These are phyloP conservation scores for Termitomyces sp. DNA, from an alignment of 1,284 basidiomycete genomes.

Conservation along the genomic window DNA sequence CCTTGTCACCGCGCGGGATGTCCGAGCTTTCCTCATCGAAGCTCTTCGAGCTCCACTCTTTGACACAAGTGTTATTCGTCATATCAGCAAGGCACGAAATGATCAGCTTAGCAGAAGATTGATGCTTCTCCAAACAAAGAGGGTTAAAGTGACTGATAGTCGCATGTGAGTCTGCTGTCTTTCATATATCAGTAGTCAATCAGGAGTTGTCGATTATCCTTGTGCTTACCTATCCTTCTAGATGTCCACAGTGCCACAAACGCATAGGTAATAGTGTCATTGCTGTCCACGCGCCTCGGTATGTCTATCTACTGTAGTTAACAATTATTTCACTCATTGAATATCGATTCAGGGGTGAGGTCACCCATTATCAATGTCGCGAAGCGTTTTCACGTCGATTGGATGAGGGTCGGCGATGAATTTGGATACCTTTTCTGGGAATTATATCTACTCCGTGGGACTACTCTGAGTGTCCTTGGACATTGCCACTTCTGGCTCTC, in stretches of 20 bases:
- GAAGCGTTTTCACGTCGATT: slow-evolving; percentile 69
- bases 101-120: slow-evolving; percentile 71
- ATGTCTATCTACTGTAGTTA: slow-evolving; percentile 19
- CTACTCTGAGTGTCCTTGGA: neutral
- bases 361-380: slow-evolving; percentile 91
- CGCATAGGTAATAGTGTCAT: slow-evolving; percentile 92
- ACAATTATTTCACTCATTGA: slow-evolving; percentile 2
- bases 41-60: slow-evolving; percentile 67
- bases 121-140: slow-evolving; percentile 71
- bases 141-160: slow-evolving; percentile 89
- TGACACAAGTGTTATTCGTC: slow-evolving; percentile 62
- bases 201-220: slow-evolving; percentile 2
- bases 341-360: slow-evolving; percentile 65
- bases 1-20: slow-evolving; percentile 74
- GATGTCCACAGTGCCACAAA: slow-evolving; percentile 95
- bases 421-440: neutral
- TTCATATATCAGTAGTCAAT: neutral
- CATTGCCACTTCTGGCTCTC: neutral
- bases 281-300: slow-evolving; percentile 87
- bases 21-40: slow-evolving; percentile 76
- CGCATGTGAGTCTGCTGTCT: slow-evolving; percentile 63
- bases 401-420: slow-evolving; percentile 32
- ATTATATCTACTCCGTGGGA: no score
- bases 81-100: slow-evolving; percentile 64
- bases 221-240: slow-evolving; percentile 26